Conservation (phyloP, 257 asterid species). For the Salvia miltiorrhiza region DNA sequence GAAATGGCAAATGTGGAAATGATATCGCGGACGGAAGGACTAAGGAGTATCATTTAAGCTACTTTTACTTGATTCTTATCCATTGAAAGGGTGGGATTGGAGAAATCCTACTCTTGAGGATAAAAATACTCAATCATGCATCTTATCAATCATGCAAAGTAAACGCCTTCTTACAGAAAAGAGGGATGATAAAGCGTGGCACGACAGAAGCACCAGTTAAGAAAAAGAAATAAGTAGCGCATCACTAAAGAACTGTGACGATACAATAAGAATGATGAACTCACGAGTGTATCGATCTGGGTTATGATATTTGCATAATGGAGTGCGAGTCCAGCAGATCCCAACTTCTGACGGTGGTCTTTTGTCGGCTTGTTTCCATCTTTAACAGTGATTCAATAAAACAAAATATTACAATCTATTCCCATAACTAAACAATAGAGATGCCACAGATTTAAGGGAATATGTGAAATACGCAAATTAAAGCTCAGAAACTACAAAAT, state of each 20-base stretch:
- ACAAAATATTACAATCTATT: not conserved
- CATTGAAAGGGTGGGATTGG: too few species aligned
- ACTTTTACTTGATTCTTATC: too few species aligned
- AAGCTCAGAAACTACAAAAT: not conserved
- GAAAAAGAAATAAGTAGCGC: not conserved
- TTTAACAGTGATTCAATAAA: conserved; percentile 29
- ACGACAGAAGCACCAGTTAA: too few species aligned
- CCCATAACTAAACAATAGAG: not conserved
- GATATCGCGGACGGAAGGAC: too few species aligned
- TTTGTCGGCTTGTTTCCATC: conserved; percentile 53
- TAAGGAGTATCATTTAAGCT: too few species aligned
- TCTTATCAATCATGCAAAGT: not conserved
- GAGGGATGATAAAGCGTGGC: not conserved
- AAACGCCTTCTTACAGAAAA: not conserved
- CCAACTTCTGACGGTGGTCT: conserved; percentile 61
- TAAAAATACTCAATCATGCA: too few species aligned
- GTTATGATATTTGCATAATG: conserved; percentile 84
- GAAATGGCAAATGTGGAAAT: too few species aligned
- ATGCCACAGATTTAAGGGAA: not conserved
- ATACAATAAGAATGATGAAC: conserved; percentile 27
- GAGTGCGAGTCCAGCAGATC: conserved; percentile 92
- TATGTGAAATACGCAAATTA: not conserved
- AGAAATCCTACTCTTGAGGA: too few species aligned
- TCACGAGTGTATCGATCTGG: conserved; percentile 89
- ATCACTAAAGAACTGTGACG: not conserved